Percentiles rank a stretch among this genome's conserved stretches.
phyloP scores from a whole-genome alignment of 2,329 filamentous ascomycete genomes.

The Colletotrichum eleusines region DNA sequence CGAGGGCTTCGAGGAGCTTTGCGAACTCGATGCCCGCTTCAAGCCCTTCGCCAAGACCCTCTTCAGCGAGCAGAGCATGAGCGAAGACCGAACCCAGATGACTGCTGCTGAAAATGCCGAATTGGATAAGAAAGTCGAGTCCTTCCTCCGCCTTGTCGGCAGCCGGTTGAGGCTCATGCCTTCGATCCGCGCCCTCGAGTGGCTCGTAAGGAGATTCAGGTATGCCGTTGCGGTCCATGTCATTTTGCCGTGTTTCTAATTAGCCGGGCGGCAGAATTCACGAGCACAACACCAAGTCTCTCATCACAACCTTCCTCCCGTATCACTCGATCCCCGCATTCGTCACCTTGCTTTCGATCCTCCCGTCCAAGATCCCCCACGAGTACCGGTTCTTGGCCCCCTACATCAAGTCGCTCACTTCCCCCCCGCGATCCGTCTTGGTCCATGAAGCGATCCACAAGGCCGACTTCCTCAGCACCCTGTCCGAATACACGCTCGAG shows the following conservation, averaged over 20 bases:
- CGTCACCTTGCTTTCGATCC: conserved; percentile 85
- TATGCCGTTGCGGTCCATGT: conserved; percentile 55
- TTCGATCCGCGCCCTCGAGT: conserved; percentile 91
- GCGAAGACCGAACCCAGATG: conserved; percentile 88
- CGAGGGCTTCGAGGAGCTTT: conserved; percentile 92
- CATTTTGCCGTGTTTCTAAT: conserved; percentile 38
- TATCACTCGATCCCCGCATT: conserved; percentile 92
- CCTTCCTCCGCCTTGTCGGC: conserved; percentile 84
- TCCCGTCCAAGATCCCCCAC: conserved; percentile 79
- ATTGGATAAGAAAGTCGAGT: conserved; percentile 81
- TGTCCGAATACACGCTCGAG: conserved; percentile 84
- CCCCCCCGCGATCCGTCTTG: conserved; percentile 83
- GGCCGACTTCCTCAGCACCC: conserved; percentile 76
- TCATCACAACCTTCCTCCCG: conserved; percentile 89
- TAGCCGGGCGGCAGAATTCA: conserved; percentile 77
- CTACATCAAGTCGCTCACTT: conserved; percentile 82
- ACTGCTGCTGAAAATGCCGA: conserved; percentile 84
- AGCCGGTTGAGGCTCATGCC: conserved; percentile 85
- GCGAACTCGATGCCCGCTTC: conserved; percentile 86
- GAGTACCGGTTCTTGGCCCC: conserved; percentile 88
- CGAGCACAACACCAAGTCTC: conserved; percentile 84
- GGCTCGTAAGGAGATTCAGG: conserved; percentile 92
- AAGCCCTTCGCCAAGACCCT: conserved; percentile 79
- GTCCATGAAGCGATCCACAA: conserved; percentile 88
- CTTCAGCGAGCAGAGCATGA: conserved; percentile 94